These are phyloP conservation scores for Nepenthes gracilis DNA, from an alignment of 148 eudicot genomes.

Conservation along the genomic window DNA sequence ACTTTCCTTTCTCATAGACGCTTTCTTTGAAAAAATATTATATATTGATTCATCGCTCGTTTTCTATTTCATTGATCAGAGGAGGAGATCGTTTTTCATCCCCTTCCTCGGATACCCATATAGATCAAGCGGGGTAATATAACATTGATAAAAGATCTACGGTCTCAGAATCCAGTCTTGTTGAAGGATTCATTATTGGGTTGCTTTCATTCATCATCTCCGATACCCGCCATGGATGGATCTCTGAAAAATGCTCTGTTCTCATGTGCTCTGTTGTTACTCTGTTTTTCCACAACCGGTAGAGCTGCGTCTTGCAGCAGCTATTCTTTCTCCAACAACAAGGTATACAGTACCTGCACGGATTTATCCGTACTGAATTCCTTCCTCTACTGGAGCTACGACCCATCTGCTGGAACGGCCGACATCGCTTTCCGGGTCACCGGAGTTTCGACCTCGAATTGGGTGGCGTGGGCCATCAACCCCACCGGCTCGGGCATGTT, in stretches of 20 bases:
- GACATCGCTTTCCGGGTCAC: conserved; percentile 61
- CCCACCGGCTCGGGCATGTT: conserved; percentile 22
- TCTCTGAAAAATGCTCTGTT: conserved; percentile 6
- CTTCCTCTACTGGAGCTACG: conserved; percentile 59
- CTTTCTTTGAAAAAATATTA: too few relatives aligned
- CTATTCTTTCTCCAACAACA: conserved; percentile 33
- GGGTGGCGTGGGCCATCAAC: conserved; percentile 87
- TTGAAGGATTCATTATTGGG: too few relatives aligned
- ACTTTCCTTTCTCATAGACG: too few relatives aligned
- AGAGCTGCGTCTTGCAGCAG: conserved; percentile 26
- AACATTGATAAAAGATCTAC: too few relatives aligned
- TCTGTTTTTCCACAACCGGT: conserved; percentile 7
- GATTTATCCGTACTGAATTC: conserved; percentile 36
- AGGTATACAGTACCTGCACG: conserved; percentile 22
- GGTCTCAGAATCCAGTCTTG: too few relatives aligned
- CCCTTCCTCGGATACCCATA: too few relatives aligned
- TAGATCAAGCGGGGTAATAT: too few relatives aligned
- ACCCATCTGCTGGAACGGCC: conserved; percentile 27
- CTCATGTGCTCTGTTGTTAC: conserved; percentile 7
- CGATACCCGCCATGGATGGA: neutral
- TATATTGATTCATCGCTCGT: too few relatives aligned
- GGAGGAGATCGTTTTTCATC: too few relatives aligned
- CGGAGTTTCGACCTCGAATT: conserved; percentile 21
- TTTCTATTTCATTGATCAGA: too few relatives aligned
- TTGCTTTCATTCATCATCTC: too few relatives aligned